A percentile compares a stretch with the other conserved stretches of the same genome.
Evolutionary conservation across 192 early-diverging fungal genomes (phyloP).

Genomic region (Spizellomyces punctatus): DNA sequence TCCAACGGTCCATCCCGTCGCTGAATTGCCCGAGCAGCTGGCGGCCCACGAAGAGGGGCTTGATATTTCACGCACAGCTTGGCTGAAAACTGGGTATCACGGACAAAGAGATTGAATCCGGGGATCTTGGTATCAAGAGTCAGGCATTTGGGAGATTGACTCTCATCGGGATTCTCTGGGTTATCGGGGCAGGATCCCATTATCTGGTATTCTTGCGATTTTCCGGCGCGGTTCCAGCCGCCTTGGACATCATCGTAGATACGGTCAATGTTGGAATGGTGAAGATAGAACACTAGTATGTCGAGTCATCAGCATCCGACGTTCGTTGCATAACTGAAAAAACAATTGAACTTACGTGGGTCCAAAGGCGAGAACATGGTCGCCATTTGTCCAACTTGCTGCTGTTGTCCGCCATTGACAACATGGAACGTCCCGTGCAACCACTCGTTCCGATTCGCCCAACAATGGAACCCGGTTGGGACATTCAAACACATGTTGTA

Average conservation of each 20-base stretch:
- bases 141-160: not conserved
- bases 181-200: conserved; percentile 4
- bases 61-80: conserved; percentile 19
- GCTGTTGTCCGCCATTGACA: conserved; percentile 4
- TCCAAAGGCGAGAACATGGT: conserved; percentile 34
- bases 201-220: conserved; percentile 9
- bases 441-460: conserved; percentile 8
- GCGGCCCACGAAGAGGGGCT: not conserved
- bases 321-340: no score
- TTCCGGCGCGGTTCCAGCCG: not conserved
- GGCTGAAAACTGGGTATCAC: not conserved
- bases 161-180: not conserved
- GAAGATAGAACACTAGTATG: conserved; percentile 33
- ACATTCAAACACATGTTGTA: conserved; percentile 5
- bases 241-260: conserved; percentile 13
- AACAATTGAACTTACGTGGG: conserved; percentile 1
- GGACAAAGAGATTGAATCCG: conserved; percentile 2
- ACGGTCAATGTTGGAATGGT: conserved; percentile 37
- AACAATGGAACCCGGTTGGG: conserved; percentile 8
- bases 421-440: conserved; percentile 25
- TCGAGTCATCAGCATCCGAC: no score
- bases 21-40: not conserved
- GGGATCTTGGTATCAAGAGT: conserved; percentile 12
- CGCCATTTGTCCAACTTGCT: conserved; percentile 18
- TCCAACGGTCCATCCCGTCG: not conserved